Percentiles rank a stretch among this genome's conserved stretches.
Conservation (phyloP, 768 basidiomycete species). For the Kwoniella sp. region DNA sequence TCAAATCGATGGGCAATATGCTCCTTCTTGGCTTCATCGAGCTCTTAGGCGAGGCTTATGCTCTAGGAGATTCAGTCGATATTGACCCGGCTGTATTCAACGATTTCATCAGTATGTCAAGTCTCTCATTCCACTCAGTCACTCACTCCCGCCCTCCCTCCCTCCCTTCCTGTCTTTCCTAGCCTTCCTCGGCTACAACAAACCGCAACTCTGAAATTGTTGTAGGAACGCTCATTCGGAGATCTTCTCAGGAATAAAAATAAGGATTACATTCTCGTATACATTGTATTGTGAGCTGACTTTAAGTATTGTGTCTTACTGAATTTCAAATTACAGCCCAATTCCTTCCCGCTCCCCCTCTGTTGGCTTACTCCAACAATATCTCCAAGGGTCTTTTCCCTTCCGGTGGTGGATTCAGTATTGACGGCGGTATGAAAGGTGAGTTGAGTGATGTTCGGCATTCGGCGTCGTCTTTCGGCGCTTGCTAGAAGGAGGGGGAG, state of each 20-base stretch:
- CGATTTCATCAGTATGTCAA: slow-evolving; percentile 25
- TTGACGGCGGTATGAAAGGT: slow-evolving; percentile 38
- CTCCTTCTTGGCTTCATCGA: slow-evolving; percentile 29
- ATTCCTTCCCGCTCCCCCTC: slow-evolving; percentile 26
- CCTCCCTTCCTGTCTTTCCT: no score
- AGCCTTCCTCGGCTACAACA: no score
- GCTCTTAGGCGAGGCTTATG: slow-evolving; percentile 30
- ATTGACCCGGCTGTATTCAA: slow-evolving; percentile 28
- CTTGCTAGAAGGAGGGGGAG: no score
- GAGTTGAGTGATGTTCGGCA: no score
- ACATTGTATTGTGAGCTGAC: no score
- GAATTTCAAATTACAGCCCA: slow-evolving; percentile 19
- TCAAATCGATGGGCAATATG: slow-evolving; percentile 36
- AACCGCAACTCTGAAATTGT: no score
- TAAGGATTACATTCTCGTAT: no score
- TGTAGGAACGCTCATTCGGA: no score
- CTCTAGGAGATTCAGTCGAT: slow-evolving; percentile 31
- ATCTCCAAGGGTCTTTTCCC: slow-evolving; percentile 34
- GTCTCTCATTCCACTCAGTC: not conserved
- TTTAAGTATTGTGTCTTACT: no score
- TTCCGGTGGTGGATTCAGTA: slow-evolving; percentile 26
- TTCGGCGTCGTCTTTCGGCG: not conserved
- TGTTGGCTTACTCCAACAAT: slow-evolving; percentile 30
- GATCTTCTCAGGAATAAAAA: no score
- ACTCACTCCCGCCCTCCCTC: not conserved